These are phyloP conservation scores for Theobroma grandiflorum DNA, from an alignment of 441 rosid species.

Conservation along the genomic window DNA sequence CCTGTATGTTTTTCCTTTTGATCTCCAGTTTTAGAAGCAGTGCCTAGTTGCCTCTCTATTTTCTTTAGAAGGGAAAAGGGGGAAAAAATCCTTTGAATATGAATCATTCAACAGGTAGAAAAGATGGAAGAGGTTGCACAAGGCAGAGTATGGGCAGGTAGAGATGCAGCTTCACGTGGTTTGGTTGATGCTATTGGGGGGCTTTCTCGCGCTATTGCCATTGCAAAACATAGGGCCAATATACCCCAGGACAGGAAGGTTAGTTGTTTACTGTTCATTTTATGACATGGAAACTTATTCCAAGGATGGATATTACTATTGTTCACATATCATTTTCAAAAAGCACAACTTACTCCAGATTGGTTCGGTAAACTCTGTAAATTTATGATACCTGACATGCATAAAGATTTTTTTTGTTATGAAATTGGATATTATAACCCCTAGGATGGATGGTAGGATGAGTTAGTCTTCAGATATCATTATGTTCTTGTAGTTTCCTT, in stretches of 20 bases:
- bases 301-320: neutral
- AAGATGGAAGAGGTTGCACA: constrained; percentile 97
- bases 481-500: neutral
- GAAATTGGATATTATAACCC: neutral
- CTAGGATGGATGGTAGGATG: neutral
- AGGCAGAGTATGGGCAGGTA: constrained; percentile 99
- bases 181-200: constrained; percentile 94
- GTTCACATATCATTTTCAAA: neutral
- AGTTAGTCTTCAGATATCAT: neutral
- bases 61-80: neutral
- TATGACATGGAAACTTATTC: neutral
- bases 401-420: neutral
- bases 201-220: constrained; percentile 84
- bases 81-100: neutral
- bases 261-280: constrained; percentile 13
- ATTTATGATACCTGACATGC: neutral
- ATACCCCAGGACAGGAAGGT: constrained; percentile 82
- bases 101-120: constrained; percentile 59
- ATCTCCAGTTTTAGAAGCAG: neutral
- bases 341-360: neutral
- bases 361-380: neutral
- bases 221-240: constrained; percentile 85
- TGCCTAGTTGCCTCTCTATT: neutral
- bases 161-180: constrained; percentile 85
- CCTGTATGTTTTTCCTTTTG: constrained; percentile 51